Conservation (phyloP, 2,329 filamentous ascomycete genomes). For the Rasamsonia emersonii region DNA sequence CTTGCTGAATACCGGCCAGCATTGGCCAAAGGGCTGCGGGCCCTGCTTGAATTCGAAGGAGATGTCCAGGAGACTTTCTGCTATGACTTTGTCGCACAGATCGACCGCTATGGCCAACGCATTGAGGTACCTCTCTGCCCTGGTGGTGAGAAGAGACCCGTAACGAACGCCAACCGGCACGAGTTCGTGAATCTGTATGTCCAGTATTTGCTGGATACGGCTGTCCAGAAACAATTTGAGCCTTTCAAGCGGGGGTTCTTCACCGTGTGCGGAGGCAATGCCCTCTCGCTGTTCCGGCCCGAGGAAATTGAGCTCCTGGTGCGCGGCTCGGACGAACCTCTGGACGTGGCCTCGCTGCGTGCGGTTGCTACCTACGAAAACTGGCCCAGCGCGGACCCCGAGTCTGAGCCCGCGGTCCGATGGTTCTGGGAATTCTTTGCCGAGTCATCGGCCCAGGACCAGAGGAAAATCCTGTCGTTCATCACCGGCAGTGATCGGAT, state of each 20-base stretch:
- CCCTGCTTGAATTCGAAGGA: slow-evolving; percentile 74
- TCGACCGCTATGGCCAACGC: slow-evolving; percentile 66
- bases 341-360: slow-evolving; percentile 68
- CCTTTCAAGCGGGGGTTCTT: slow-evolving; percentile 93
- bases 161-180: slow-evolving; percentile 74
- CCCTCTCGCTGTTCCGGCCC: slow-evolving; percentile 74
- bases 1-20: slow-evolving; percentile 71
- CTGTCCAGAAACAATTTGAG: slow-evolving; percentile 75
- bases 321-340: slow-evolving; percentile 71
- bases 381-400: slow-evolving; percentile 49
- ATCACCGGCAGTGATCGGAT: slow-evolving; percentile 87
- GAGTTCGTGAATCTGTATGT: slow-evolving; percentile 86
- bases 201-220: slow-evolving; percentile 66
- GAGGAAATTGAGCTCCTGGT: slow-evolving; percentile 88
- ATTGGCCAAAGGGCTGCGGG: slow-evolving; percentile 64
- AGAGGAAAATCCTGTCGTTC: slow-evolving; percentile 73
- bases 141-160: slow-evolving; percentile 62
- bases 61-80: slow-evolving; percentile 74
- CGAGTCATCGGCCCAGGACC: slow-evolving; percentile 54
- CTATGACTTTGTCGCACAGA: slow-evolving; percentile 69
- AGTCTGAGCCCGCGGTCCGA: slow-evolving; percentile 58
- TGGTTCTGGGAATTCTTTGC: slow-evolving; percentile 90
- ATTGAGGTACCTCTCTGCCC: slow-evolving; percentile 62
- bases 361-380: slow-evolving; percentile 76
- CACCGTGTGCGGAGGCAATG: slow-evolving; percentile 82